Conservation (phyloP, 2,329 filamentous ascomycete species). For the Aspergillus fijiensis region DNA sequence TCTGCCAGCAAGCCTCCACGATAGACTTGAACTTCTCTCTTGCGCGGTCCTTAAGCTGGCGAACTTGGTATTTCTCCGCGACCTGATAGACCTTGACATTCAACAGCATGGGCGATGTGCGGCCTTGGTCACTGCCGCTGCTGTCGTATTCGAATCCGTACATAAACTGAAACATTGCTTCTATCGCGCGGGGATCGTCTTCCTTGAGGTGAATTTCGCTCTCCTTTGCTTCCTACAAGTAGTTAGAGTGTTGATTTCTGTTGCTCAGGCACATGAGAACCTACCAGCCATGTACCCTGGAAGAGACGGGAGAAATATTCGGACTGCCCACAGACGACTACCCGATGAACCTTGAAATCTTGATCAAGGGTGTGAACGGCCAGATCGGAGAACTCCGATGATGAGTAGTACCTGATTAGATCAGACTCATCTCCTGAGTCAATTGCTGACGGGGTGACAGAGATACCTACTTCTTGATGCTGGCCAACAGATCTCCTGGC, state of each 20-base stretch:
- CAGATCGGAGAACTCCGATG: conserved; percentile 16
- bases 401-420: conserved; percentile 5
- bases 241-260: background rate
- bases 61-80: conserved; percentile 27
- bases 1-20: conserved; percentile 21
- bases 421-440: background rate
- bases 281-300: conserved; percentile 14
- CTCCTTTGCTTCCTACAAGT: background rate
- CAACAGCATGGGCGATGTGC: conserved; percentile 23
- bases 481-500: background rate
- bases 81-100: conserved; percentile 25
- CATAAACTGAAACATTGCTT: conserved; percentile 29
- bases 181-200: conserved; percentile 20
- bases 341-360: conserved; percentile 18
- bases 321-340: conserved; percentile 20
- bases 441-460: background rate
- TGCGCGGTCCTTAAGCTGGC: conserved; percentile 20
- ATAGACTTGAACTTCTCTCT: conserved; percentile 20
- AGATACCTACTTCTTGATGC: background rate
- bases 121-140: conserved; percentile 15
- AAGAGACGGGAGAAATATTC: conserved; percentile 17
- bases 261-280: background rate
- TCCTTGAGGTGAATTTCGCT: conserved; percentile 10
- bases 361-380: conserved; percentile 12
- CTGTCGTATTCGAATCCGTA: conserved; percentile 26